Evolutionary conservation across 345 rosid genomes (phyloP), one percentile per base, ranked within the genome.

Genomic region (Iberis pinnata): DNA sequence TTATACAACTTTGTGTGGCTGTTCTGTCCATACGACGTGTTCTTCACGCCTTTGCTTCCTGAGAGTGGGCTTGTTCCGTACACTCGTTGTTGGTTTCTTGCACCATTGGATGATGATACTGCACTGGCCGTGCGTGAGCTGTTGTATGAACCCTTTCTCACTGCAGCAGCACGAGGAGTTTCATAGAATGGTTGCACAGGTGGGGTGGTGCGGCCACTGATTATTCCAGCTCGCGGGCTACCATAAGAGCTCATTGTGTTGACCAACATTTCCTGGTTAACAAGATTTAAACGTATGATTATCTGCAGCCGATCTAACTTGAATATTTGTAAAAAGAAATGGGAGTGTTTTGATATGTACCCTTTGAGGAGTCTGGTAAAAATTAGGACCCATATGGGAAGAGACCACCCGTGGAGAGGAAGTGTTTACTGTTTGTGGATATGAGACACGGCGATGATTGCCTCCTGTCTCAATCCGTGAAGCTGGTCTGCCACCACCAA

Each of bases 361-460:
- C 80, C 80, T 62, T 49, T 61, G 72, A 46, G 64, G 77, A 65
- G 64, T 22, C 52, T 57, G 73, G 43, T 63, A 64, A 61, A 63
- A 70, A 32, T 52, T 77, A 25, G 78, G 51, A 49, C 49, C 55
- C 20, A 56, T 32, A 39, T 72, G 66, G 47, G 81, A 47, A 59
- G 76, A 44, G 55, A 67, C 63, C 18, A 64, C 45, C 68, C 31
- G 55, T 49, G 77, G 74, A 41, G 80, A 72, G 67, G 70, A 26
- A 64, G 20, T 66, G 43, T 63, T 64, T 18, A 44, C 58, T 47
- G 73, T 68, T 60, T 68, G 85, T 46, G 75, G 83, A 72, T 73
- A 73, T 26, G 96, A 80, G 64, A 56, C 84, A 71, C 52, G 75
- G 18, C 70, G 66, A 67, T 45, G 61, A 43, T 62, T 70, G 42